Evolutionary conservation across 345 rosid species (phyloP).

Genomic region (Sisymbrium altissimum): DNA sequence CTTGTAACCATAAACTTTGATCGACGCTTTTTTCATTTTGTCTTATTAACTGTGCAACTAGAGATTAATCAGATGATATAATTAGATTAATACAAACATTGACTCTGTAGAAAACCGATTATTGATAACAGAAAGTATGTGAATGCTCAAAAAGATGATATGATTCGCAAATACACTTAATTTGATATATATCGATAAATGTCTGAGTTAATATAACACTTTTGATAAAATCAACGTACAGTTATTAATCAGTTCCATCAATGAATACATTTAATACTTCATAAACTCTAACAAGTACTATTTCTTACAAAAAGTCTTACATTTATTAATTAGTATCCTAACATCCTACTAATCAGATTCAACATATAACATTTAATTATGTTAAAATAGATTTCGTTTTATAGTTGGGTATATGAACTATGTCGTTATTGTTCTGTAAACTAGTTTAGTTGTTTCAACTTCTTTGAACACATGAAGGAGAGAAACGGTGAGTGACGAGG

Average conservation of each 20-base stretch:
- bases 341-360: not conserved
- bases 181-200: not conserved
- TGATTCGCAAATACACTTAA: not conserved
- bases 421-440: not conserved
- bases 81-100: not conserved
- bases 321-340: not conserved
- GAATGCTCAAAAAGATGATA: not conserved
- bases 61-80: not conserved
- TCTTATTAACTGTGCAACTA: not conserved
- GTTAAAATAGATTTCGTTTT: no score
- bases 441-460: not conserved
- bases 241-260: not conserved
- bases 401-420: no score
- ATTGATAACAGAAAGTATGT: not conserved
- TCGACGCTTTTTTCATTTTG: not conserved
- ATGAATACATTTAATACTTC: not conserved
- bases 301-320: not conserved
- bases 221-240: not conserved
- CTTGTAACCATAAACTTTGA: not conserved
- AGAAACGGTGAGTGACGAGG: no score
- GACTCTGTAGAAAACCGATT: not conserved
- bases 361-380: no score
- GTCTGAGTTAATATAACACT: not conserved
- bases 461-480: not conserved
- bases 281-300: not conserved